These are phyloP conservation scores for Yamadazyma diospyri DNA, from an alignment of 1,139 yeast genomes.

Conservation along the genomic window DNA sequence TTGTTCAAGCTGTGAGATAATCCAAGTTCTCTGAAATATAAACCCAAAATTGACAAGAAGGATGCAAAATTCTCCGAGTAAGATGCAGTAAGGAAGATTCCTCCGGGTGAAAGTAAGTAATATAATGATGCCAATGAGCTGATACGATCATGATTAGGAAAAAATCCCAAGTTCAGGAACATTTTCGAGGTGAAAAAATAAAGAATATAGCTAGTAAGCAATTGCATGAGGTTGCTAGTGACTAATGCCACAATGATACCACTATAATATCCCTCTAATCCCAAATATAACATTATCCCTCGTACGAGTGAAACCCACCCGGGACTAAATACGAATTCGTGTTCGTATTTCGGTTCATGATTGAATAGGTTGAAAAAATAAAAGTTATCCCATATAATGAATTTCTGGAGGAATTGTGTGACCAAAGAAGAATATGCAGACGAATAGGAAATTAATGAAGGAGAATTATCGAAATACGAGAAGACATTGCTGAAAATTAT, in stretches of 20 bases:
- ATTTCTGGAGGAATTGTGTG: constrained; percentile 34
- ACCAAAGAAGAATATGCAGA: constrained; percentile 4
- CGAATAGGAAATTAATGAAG: constrained; percentile 22
- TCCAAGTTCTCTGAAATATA: constrained; percentile 48
- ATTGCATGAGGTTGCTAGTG: constrained; percentile 54
- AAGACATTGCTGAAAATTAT: constrained; percentile 32
- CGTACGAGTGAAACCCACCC: constrained; percentile 62
- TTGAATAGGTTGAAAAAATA: constrained; percentile 61
- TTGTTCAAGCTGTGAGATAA: constrained; percentile 19
- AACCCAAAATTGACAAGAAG: constrained; percentile 57
- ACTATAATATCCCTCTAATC: constrained; percentile 34
- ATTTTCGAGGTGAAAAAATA: constrained; percentile 43
- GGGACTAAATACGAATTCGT: constrained; percentile 87
- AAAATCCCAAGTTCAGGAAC: constrained; percentile 23
- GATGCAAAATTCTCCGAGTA: constrained; percentile 80
- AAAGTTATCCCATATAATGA: constrained; percentile 84
- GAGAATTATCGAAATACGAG: constrained; percentile 38
- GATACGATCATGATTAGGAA: constrained; percentile 15
- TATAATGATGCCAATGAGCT: constrained; percentile 43
- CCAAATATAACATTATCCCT: constrained; percentile 14
- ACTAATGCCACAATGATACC: constrained; percentile 41
- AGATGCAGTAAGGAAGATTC: constrained; percentile 69
- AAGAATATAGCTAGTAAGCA: constrained; percentile 45
- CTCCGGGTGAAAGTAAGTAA: constrained; percentile 70
- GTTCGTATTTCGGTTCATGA: constrained; percentile 61